phyloP scores from a whole-genome alignment of 768 basidiomycete species.

The Pisolithus sp. region DNA sequence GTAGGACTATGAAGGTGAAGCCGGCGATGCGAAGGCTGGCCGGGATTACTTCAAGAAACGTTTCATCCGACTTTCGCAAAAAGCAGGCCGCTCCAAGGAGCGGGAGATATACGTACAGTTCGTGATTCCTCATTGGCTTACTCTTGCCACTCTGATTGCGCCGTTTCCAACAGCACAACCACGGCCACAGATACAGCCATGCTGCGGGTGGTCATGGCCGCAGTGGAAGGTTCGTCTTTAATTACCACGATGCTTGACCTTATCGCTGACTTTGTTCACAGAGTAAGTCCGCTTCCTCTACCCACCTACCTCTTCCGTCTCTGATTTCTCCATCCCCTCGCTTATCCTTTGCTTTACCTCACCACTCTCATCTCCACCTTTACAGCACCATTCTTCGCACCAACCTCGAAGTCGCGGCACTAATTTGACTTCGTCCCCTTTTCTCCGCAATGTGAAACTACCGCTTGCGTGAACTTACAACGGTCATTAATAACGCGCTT shows the following conservation, averaged over 20 bases:
- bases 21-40: slow-evolving; percentile 65
- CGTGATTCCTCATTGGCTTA: slow-evolving; percentile 27
- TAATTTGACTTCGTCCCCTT: slow-evolving; percentile 10
- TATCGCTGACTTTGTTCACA: slow-evolving; percentile 24
- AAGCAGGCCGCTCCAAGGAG: slow-evolving; percentile 77
- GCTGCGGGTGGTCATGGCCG: slow-evolving; percentile 89
- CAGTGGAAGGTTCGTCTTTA: slow-evolving; percentile 74
- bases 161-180: slow-evolving; percentile 52
- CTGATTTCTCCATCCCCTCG: slow-evolving; percentile 5
- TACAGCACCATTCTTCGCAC: slow-evolving; percentile 16
- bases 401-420: slow-evolving; percentile 13
- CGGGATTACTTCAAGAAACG: slow-evolving; percentile 87
- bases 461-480: neutral
- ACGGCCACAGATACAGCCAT: slow-evolving; percentile 88
- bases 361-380: neutral
- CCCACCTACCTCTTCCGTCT: slow-evolving; percentile 10
- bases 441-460: neutral
- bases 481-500: slow-evolving; percentile 2
- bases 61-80: slow-evolving; percentile 76
- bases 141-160: slow-evolving; percentile 5
- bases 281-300: slow-evolving; percentile 52
- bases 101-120: slow-evolving; percentile 93
- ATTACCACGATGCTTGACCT: neutral
- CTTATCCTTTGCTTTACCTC: slow-evolving; percentile 6
- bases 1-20: slow-evolving; percentile 81